A percentile compares a stretch with the other conserved stretches of the same genome.
These are phyloP conservation scores for Trichoderma cornu-damae DNA, from an alignment of 2,329 filamentous ascomycete species.

Conservation along the genomic window DNA sequence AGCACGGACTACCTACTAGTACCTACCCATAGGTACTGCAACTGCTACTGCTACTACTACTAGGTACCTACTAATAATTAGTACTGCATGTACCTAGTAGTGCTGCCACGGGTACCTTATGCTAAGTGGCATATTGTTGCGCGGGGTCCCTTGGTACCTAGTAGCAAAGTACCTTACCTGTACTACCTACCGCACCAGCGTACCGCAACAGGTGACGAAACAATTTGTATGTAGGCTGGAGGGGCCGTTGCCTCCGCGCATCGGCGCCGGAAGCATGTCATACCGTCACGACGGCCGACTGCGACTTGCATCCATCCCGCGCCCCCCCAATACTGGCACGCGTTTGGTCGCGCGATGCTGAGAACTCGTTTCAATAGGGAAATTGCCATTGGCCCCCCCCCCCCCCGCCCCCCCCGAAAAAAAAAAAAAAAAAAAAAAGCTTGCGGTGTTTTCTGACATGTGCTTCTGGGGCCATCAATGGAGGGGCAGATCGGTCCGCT, in stretches of 20 bases:
- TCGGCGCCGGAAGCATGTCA: constrained; percentile 9
- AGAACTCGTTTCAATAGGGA: neutral
- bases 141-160: no score
- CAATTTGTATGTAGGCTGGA: neutral
- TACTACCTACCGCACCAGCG: no score
- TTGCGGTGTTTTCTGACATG: constrained; percentile 28
- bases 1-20: no score
- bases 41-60: no score
- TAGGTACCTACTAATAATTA: neutral
- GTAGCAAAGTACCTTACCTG: no score
- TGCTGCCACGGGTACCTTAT: no score
- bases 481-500: constrained; percentile 25
- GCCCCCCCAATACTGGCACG: constrained; percentile 3
- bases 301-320: constrained; percentile 4
- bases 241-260: constrained; percentile 10
- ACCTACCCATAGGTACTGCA: no score
- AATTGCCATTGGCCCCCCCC: constrained; percentile 12
- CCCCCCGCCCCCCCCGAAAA: no score
- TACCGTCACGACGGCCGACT: constrained; percentile 1
- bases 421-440: no score
- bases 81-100: neutral
- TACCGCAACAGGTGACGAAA: constrained; percentile 17
- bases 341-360: neutral
- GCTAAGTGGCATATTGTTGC: no score
- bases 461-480: constrained; percentile 21